Base-by-base conservation (phyloP, 2,329 filamentous ascomycete species). In the Aplosporella prunicola region DNA sequence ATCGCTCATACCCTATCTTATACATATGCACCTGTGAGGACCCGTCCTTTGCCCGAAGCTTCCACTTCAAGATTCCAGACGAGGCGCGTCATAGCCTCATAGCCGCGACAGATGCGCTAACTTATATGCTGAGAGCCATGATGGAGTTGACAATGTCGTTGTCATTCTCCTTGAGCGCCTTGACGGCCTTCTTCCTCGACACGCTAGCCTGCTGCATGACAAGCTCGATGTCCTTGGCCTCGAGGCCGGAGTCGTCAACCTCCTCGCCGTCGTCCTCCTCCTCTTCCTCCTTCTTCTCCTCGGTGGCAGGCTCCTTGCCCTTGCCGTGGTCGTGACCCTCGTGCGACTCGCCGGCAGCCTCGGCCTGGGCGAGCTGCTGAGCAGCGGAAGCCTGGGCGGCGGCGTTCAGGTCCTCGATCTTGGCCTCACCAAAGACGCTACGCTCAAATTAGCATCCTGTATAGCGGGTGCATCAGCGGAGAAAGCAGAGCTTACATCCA, bases 101-200 rank as follows among this genome's bases (percentile, higher is more conserved):
- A 23, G 10, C 34, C 25, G 10, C 34, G 25, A 27, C 34, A 15
- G 17, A 29, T 36, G 18, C 18, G 34, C 23, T 18, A 22, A 24
- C 41, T 45, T 61, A 72, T 69, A 71, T 70, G 57, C 67, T 71
- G 47, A 98, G 71, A 52, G 89, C 88, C 91, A 98, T 98, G 72
- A 98, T 98, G 55, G 91, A 95, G 76, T 98, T 98, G 74, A 98
- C 91, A 71, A 98, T 98, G 63, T 98, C 91, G 60, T 96, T 95
- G 71, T 96, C 89, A 63, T 98, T 98, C 74, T 96, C 91, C 74
- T 87, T 88, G 61, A 98, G 76, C 40, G 93, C 91, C 72, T 96
- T 98, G 72, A 98, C 78, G 45, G 91, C 91, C 79, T 96, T 96
- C 72, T 93, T 95, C 66, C 91, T 78, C 54, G 86, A 94, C 56